These are phyloP conservation scores for Xylaria sp. DNA, from an alignment of 2,329 filamentous ascomycete species.

Conservation along the genomic window DNA sequence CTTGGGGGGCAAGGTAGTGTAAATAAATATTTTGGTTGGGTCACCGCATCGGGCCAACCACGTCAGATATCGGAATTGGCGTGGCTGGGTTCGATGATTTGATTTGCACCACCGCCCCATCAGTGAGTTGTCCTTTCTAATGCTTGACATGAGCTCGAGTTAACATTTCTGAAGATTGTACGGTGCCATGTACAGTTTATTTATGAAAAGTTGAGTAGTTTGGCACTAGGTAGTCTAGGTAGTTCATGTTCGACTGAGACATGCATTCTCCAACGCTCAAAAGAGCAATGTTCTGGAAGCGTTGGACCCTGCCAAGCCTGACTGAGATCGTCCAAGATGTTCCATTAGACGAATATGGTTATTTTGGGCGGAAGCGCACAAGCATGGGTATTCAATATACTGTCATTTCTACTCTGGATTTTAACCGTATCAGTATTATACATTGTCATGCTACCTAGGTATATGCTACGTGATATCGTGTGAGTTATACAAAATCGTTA, in stretches of 20 bases:
- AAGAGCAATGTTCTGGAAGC: constrained; percentile 29
- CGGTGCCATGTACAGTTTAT: background rate
- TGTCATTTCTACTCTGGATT: background rate
- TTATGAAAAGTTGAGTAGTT: background rate
- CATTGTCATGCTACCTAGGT: constrained; percentile 14
- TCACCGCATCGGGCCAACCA: constrained; percentile 18
- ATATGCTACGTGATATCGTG: constrained; percentile 14
- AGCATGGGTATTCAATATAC: constrained; percentile 7
- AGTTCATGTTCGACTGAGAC: background rate
- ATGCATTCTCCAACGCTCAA: constrained; percentile 4
- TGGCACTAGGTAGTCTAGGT: background rate
- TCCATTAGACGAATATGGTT: background rate
- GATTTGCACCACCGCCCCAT: constrained; percentile 2
- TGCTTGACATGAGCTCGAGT: background rate
- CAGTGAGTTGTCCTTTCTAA: background rate
- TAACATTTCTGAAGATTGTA: background rate
- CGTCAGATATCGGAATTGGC: constrained; percentile 33
- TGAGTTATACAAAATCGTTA: constrained; percentile 25
- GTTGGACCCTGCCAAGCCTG: constrained; percentile 18
- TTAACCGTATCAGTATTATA: constrained; percentile 6
- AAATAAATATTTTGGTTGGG: constrained; percentile 19
- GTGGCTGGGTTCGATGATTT: constrained; percentile 28
- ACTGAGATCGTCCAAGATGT: background rate
- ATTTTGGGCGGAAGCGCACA: background rate
- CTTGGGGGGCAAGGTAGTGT: too few relatives aligned